Base-by-base conservation (phyloP, 352 stramenopile species). In the Pythium sp. region DNA sequence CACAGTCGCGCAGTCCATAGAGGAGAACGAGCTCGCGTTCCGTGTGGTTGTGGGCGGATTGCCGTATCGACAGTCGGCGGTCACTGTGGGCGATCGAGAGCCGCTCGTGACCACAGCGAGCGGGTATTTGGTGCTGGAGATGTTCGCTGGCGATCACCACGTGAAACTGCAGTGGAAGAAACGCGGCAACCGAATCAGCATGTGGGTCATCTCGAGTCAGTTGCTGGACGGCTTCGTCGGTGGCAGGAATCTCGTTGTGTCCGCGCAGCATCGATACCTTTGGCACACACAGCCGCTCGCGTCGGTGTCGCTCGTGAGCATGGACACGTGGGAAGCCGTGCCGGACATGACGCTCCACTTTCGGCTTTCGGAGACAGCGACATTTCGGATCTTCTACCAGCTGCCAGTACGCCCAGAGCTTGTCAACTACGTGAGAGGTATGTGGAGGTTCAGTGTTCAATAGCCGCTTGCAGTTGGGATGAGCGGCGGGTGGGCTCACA, bases 161-260 rank as follows among this genome's bases (percentile, higher is more conserved):
- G 81, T 84, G 14, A 73, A 73, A n/a, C 64, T 94, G 46, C 86
- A 94, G 55, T 94, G 86, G 86, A 65, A 84, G 34, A 92, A 92
- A 54, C 78, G 82, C 9, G 86, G 86, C 15, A 68, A 65, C 0
- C 69, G 73, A 14, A 78, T 88, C 14, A 65, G 77, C 20, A 72
- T 71, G n/a, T 94, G 86, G 86, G 58, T 84, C 12, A 83, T 92
- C 43, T 74, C 72, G 11, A 90, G 76, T 58, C 77, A 80, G 47
- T 62, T 89, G 6, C 65, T 94, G 49, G 82, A 94, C 43, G 84
- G 86, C 22, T 94, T 92, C 55, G 78, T 73, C 9, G 86, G 86
- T 12, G 84, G 86, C 12, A 70, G 84, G 6, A 89, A 68, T 64
- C 72, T 94, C 20, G 55, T 83, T 1, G 81, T 92, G 22, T 92